Evolutionary conservation across 768 basidiomycete species (phyloP).

Genomic region (Mycena polygramma): DNA sequence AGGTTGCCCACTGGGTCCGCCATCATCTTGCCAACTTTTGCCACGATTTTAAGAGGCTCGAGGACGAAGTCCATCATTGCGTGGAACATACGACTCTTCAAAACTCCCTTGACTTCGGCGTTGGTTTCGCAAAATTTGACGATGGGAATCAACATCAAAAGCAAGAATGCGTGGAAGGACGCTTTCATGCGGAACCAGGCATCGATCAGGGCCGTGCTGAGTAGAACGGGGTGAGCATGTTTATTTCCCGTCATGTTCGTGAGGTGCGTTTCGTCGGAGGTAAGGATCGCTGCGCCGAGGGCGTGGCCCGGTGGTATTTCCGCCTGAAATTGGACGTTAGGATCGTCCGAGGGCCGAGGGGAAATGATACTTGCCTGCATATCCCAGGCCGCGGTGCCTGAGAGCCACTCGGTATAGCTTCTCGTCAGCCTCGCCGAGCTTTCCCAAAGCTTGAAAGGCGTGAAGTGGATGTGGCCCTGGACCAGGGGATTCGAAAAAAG

Average conservation of each 20-base stretch:
- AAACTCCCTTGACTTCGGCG: slow-evolving; percentile 20
- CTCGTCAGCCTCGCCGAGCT: slow-evolving; percentile 26
- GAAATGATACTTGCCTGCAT: slow-evolving; percentile 34
- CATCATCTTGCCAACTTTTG: slow-evolving; percentile 38
- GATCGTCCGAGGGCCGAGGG: background rate
- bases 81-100: slow-evolving; percentile 36
- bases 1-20: slow-evolving; percentile 34
- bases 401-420: slow-evolving; percentile 42
- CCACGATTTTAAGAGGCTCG: slow-evolving; percentile 36
- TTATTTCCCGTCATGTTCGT: slow-evolving; percentile 34
- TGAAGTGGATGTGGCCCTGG: slow-evolving; percentile 2
- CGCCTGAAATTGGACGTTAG: slow-evolving; percentile 18
- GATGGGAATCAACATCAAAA: slow-evolving; percentile 40
- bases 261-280: slow-evolving; percentile 41
- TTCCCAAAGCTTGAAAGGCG: slow-evolving; percentile 33
- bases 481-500: slow-evolving; percentile 8
- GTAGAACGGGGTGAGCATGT: slow-evolving; percentile 31
- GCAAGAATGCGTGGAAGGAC: slow-evolving; percentile 35
- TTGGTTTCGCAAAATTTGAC: slow-evolving; percentile 36
- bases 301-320: slow-evolving; percentile 35
- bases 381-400: slow-evolving; percentile 40
- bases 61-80: slow-evolving; percentile 35
- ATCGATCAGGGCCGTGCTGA: slow-evolving; percentile 34
- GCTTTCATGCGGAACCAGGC: slow-evolving; percentile 34
- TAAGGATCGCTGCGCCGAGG: slow-evolving; percentile 35